These are phyloP conservation scores for Pestalotiopsis sp. DNA, from an alignment of 2,329 filamentous ascomycete species.

Conservation along the genomic window DNA sequence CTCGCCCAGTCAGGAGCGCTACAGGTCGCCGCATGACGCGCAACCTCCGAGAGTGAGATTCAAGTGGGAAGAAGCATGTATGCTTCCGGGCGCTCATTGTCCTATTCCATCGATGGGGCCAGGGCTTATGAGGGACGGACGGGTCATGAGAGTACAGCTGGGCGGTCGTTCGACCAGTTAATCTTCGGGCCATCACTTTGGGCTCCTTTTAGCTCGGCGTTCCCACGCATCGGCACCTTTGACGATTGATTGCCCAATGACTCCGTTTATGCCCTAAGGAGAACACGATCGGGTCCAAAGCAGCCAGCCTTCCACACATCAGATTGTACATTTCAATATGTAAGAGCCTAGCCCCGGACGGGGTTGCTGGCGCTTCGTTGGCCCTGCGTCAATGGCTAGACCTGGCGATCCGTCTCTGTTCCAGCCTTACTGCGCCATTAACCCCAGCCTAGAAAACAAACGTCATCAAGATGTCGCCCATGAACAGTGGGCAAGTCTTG, in stretches of 20 bases:
- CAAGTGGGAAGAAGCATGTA: slow-evolving; percentile 35
- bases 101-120: slow-evolving; percentile 18
- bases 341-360: neutral
- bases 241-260: slow-evolving; percentile 22
- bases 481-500: neutral
- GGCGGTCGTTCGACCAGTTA: slow-evolving; percentile 27
- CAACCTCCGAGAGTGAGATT: slow-evolving; percentile 17
- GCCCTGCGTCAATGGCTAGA: slow-evolving; percentile 35
- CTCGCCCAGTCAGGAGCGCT: slow-evolving; percentile 15
- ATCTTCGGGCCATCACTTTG: slow-evolving; percentile 29
- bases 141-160: slow-evolving; percentile 18
- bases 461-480: slow-evolving; percentile 15
- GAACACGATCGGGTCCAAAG: neutral
- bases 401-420: slow-evolving; percentile 23
- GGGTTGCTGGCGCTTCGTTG: slow-evolving; percentile 27
- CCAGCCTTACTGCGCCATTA: neutral
- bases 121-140: neutral
- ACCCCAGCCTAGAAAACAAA: neutral
- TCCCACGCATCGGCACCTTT: slow-evolving; percentile 15
- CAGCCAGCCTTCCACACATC: slow-evolving; percentile 10
- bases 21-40: slow-evolving; percentile 6
- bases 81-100: slow-evolving; percentile 24
- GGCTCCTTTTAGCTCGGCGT: slow-evolving; percentile 28
- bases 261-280: slow-evolving; percentile 9
- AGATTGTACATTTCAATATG: neutral